Percentiles rank a stretch among this genome's conserved stretches.
These are phyloP conservation scores for Talaromyces rugulosus DNA, from an alignment of 2,329 filamentous ascomycete species.

Conservation along the genomic window DNA sequence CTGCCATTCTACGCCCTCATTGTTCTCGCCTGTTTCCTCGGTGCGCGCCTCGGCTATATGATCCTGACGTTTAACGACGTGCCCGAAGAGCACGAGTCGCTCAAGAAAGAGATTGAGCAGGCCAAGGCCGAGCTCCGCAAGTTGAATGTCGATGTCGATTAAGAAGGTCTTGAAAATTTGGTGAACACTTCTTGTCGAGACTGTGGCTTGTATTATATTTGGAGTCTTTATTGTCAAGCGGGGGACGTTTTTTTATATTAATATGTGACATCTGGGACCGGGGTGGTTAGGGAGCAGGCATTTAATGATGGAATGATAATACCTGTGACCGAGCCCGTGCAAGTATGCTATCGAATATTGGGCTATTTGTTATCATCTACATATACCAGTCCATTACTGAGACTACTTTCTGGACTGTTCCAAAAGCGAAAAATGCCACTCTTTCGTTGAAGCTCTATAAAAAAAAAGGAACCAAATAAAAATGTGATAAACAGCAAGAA, in stretches of 20 bases:
- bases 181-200: not conserved
- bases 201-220: not conserved
- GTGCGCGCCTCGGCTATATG: conserved; percentile 86
- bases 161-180: conserved; percentile 10
- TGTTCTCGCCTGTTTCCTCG: conserved; percentile 84
- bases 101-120: conserved; percentile 72
- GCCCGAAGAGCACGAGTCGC: conserved; percentile 80
- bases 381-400: not conserved
- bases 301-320: not conserved
- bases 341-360: not conserved
- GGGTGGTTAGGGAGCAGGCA: not conserved
- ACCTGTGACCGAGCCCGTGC: not conserved
- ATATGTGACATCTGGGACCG: not conserved
- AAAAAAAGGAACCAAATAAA: not conserved
- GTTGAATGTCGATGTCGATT: conserved; percentile 42
- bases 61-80: conserved; percentile 97
- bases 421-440: not conserved
- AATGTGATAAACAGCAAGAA: not conserved
- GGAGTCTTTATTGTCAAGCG: not conserved
- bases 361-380: not conserved
- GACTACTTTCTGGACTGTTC: not conserved
- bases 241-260: not conserved
- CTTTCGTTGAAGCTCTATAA: not conserved
- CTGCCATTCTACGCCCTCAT: conserved; percentile 91
- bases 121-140: conserved; percentile 40